Evolutionary conservation across 345 rosid genomes (phyloP), one percentile per base, ranked within the genome.

Genomic region (Eucalyptus sp.): DNA sequence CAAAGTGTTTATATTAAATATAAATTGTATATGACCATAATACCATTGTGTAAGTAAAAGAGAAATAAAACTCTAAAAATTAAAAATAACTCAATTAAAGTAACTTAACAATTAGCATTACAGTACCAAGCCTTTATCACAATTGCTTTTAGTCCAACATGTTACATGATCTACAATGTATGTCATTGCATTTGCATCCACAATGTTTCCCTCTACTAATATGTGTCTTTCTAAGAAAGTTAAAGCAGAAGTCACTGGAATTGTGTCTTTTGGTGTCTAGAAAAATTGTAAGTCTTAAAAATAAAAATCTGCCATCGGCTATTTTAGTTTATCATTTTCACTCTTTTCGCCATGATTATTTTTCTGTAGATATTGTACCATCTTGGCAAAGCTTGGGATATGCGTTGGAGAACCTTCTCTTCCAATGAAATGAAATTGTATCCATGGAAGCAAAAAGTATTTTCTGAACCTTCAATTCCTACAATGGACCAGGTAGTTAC

Each of bases 301-400:
- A 71, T 27, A 27, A 33, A 71, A 71, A 17, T 18, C 24, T 37
- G 80, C 24, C 46, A 76, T 37, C 3, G 1, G 27, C 83, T 76
- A 20, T 76, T 5, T 76, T 76, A 37, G n/a, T 51, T 85, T 50
- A 14, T 25, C 56, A 13, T 86, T 37, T 86, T 86, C 87, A 10
- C 15, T 37, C 27, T 76, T 76, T 86, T 50, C 4, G 3, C 54
- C 56, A 44, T 89, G 60, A 52, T 66, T 68, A 58, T 87, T 86
- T 76, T 89, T 91, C 43, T 92, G 87, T 94, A 97, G 99, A 94
- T 97, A 89, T 95, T 97, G 88, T 93, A 94, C 92, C 99, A 97
- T 92, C 97, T 96, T 93, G 96, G 95, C 86, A 68, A 93, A 90
- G 98, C 96, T 88, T 97, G 99, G 99, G 92, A 94, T 87, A 87